Percentiles rank a stretch among this genome's conserved stretches.
These are phyloP conservation scores for Sporothrix inflata DNA, from an alignment of 2,329 filamentous ascomycete species.

Conservation along the genomic window DNA sequence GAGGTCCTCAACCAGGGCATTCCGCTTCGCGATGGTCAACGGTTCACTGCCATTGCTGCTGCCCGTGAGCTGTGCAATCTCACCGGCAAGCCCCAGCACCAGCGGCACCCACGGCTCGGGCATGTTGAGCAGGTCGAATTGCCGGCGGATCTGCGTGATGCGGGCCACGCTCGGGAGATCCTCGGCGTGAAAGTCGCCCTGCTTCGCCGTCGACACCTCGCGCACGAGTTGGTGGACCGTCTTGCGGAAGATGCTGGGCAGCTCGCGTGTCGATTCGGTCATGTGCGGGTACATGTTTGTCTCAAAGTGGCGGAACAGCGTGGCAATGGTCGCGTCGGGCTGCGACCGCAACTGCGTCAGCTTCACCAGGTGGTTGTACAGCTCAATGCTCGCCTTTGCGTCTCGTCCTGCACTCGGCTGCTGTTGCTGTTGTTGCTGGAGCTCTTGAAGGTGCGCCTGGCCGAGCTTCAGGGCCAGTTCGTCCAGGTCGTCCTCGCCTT, in stretches of 20 bases:
- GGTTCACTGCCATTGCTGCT: not conserved
- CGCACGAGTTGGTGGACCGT: conserved; percentile 40
- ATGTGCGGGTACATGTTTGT: conserved; percentile 41
- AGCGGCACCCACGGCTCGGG: conserved; percentile 43
- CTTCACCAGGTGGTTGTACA: conserved; percentile 39
- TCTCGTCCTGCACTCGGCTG: conserved; percentile 22
- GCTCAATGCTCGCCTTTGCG: conserved; percentile 31
- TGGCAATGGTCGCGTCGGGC: conserved; percentile 32
- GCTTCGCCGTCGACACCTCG: conserved; percentile 42
- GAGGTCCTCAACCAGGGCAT: conserved; percentile 45
- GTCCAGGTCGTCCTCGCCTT: not conserved
- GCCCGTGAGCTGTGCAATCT: conserved; percentile 34
- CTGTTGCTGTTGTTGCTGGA: not conserved
- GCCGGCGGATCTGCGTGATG: conserved; percentile 44
- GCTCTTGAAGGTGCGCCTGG: not conserved
- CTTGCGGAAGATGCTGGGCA: conserved; percentile 41
- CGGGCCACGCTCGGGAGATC: conserved; percentile 45
- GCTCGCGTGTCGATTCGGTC: conserved; percentile 32
- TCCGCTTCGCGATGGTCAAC: not conserved
- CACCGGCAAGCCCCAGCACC: conserved; percentile 42
- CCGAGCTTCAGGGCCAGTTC: not conserved
- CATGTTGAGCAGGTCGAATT: conserved; percentile 42
- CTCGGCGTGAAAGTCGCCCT: conserved; percentile 38
- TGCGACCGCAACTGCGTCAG: conserved; percentile 39
- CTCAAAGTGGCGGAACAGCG: conserved; percentile 42